Conservation (phyloP, 75 land plant species). For the Adiantum capillusveneris region DNA sequence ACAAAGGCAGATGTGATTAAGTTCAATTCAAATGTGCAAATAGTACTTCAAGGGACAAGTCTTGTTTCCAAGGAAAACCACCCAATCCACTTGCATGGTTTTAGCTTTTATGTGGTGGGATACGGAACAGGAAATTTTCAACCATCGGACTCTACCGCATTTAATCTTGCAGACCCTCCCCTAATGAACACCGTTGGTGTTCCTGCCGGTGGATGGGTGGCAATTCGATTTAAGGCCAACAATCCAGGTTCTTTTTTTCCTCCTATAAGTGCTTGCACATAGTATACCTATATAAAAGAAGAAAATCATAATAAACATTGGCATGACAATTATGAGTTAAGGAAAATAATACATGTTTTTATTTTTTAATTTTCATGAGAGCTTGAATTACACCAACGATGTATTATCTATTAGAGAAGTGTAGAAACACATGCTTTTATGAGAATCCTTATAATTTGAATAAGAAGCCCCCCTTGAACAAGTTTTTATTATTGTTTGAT, state of each 20-base stretch:
- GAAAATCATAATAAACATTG: too few relatives aligned
- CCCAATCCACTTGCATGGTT: conserved; percentile 70
- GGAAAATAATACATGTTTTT: too few relatives aligned
- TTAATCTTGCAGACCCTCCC: conserved; percentile 59
- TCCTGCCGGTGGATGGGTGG: conserved; percentile 56
- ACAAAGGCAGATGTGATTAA: conserved; percentile 31
- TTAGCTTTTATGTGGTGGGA: conserved; percentile 49
- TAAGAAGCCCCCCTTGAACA: too few relatives aligned
- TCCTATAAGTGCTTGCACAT: too few relatives aligned
- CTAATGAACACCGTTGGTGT: conserved; percentile 49
- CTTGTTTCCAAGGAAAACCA: conserved; percentile 42
- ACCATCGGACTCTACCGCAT: conserved; percentile 17
- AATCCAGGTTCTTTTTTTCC: conserved; percentile 75
- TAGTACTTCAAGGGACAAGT: conserved; percentile 58
- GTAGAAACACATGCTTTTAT: too few relatives aligned
- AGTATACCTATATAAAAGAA: too few relatives aligned
- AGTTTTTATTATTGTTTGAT: too few relatives aligned
- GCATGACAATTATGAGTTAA: too few relatives aligned
- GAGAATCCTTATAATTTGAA: too few relatives aligned
- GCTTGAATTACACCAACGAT: too few relatives aligned
- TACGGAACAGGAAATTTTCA: conserved; percentile 49
- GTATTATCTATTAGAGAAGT: too few relatives aligned
- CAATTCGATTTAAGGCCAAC: conserved; percentile 49
- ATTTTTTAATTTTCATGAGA: too few relatives aligned
- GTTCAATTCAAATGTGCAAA: conserved; percentile 36